phyloP scores from a whole-genome alignment of 2,329 filamentous ascomycete species.

The Arthrobotrys sphaeroides region DNA sequence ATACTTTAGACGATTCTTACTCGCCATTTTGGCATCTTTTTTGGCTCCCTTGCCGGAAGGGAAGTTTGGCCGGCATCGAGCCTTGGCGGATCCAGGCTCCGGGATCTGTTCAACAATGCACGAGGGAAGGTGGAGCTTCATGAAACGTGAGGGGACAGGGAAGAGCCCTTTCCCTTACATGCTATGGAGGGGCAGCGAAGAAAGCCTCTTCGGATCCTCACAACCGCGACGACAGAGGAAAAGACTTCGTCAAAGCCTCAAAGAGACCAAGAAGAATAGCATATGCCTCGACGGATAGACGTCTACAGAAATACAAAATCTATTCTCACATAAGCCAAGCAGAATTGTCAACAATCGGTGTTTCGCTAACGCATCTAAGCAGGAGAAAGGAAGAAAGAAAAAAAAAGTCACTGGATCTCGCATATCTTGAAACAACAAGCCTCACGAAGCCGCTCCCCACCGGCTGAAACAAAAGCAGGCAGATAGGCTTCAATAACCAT shows the following conservation, averaged over 20 bases:
- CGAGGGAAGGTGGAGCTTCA: conserved; percentile 19
- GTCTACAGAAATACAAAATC: neutral
- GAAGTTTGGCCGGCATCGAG: conserved; percentile 20
- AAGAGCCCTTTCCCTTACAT: neutral
- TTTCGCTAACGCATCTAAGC: neutral
- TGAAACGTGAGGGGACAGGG: conserved; percentile 26
- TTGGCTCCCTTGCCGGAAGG: conserved; percentile 10
- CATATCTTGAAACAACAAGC: conserved; percentile 48
- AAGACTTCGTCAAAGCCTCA: neutral
- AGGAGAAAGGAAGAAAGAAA: neutral
- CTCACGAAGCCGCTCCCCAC: neutral
- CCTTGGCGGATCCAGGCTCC: conserved; percentile 24
- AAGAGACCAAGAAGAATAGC: neutral
- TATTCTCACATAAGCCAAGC: conserved; percentile 3
- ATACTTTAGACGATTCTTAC: conserved; percentile 13
- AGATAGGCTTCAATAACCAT: neutral
- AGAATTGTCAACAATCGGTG: conserved; percentile 12
- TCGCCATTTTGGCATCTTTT: conserved; percentile 22
- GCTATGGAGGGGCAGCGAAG: conserved; percentile 2
- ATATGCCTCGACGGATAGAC: neutral
- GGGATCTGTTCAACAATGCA: conserved; percentile 20
- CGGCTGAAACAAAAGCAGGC: conserved; percentile 16
- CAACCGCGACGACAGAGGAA: neutral
- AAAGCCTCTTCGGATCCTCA: neutral
- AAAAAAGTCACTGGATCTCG: conserved; percentile 31